Conservation (phyloP, 2,329 filamentous ascomycete genomes). For the Ilyonectria destructans region DNA sequence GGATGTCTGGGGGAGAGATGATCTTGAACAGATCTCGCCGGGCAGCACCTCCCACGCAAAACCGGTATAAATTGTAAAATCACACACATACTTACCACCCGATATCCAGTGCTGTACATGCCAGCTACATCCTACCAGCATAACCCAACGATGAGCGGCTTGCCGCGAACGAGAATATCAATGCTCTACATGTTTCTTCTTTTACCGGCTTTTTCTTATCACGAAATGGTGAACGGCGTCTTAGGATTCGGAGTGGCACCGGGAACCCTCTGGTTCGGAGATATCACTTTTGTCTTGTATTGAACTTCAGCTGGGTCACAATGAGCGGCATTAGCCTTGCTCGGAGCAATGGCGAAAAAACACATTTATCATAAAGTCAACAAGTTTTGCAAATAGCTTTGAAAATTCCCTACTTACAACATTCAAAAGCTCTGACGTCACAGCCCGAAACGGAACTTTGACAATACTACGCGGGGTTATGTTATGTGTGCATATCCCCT, state of each 20-base stretch:
- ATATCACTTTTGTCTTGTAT: background rate
- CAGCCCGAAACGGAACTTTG: background rate
- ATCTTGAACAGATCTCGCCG: background rate
- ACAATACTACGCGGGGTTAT: no score
- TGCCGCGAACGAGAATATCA: background rate
- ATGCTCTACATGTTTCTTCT: background rate
- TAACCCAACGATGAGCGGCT: background rate
- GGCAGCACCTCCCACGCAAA: background rate
- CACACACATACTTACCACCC: conserved; percentile 2
- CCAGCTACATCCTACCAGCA: background rate
- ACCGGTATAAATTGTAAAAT: background rate
- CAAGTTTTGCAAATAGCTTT: background rate
- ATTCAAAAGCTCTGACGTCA: background rate
- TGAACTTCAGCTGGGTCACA: background rate
- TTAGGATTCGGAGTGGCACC: background rate
- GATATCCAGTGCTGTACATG: background rate
- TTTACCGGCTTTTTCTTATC: background rate
- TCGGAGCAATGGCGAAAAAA: background rate
- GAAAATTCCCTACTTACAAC: background rate
- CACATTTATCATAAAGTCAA: background rate
- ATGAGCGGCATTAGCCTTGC: background rate
- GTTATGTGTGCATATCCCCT: no score
- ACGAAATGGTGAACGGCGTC: conserved; percentile 7
- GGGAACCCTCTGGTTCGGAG: background rate
- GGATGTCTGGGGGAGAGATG: background rate